Base-by-base conservation (phyloP, 345 rosid genomes). In the Eucalyptus erythrocorys region DNA sequence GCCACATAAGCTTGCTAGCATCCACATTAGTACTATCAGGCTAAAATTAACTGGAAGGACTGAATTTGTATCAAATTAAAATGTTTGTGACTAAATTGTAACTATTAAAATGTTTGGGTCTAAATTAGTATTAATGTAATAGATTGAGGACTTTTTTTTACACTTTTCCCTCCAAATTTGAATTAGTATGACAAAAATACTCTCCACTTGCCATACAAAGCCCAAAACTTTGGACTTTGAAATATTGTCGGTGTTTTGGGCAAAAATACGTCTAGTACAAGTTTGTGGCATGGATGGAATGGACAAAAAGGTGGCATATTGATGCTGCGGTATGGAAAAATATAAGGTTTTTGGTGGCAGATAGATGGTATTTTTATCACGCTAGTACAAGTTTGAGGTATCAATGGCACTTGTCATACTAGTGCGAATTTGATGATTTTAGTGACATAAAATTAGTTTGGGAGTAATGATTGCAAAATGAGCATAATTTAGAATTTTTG, bases 1-100 rank as follows among this genome's bases (percentile, higher is more conserved):
- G 57, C 24, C 10, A 1, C 0, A 51, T 51, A 51, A 0, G 57
- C 26, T 0, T 0, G 1, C 57, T 0, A 7, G 0, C 0, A 1
- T 51, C 10, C 4, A 21, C 0, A 51, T 51, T 0, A 8, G 4
- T 51, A 51, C 19, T 51, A 51, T 21, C 0, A 51, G 2, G 10
- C 5, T 2, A 51, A 51, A 51, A 51, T 51, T 51, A 51, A 51
- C 21, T 21, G 26, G 10, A 51, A 51, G 0, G 10, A 51, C 10
- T 3, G 0, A 1, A 51, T 21, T 51, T 10, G 0, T 10, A 51
- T 51, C 26, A 21, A 51, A 51, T 51, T 0, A 51, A 51, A 51
- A 51, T 0, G 2, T 21, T 51, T 51, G 7, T 51, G 0, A 51
- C 1, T 51, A 51, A 51, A 51, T 51, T 51, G 57, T 2, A 51